Base-by-base conservation (phyloP, 768 basidiomycete species). In the Pisolithus marmoratus region DNA sequence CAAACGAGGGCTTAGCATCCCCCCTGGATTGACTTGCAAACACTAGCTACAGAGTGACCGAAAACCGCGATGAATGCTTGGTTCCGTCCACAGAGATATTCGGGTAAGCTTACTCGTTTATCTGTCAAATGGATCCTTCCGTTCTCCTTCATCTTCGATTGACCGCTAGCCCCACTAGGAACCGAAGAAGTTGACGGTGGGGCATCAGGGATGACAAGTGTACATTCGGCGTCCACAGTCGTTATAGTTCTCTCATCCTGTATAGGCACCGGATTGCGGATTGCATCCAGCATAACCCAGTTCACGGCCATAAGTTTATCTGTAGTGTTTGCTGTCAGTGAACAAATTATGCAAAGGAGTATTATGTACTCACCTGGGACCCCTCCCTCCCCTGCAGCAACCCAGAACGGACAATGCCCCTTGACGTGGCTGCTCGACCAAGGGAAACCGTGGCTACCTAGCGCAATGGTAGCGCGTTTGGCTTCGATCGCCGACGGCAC, bases 391-490 rank as follows among this genome's bases (percentile, higher is more conserved):
- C 19, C 34, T 34, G 11, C 14, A 34, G 34, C 5, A 14, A 12
- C 34, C 34, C 34, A 34, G 34, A 34, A 34, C 15, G 12, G 34
- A 1, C 5, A 12, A 4, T 34, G 34, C 34, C 34, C 4, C 34
- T 34, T 14, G 34, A 14, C 34, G 15, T 14, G 34, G 29, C 23
- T 3, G 4, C 43, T 5, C 5, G 23, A 26, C 43, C 43, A 27
- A 45, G 43, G 1, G 0, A 0, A 43, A 11, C 6, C n/a, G 46
- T 73, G 83, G 81, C 80, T 83, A 81, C 84, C 84, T 89, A 74
- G 86, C 87, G 84, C 87, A 88, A 89, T 88, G 87, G 87, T 87
- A 89, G 87, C 87, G 87, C 87, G 85, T 89, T 87, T 88, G 86
- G 86, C 86, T 89, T 89, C 87, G 85, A 87, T 79, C 61, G 83